phyloP scores from a whole-genome alignment of 305 asterid genomes.

The Fraxinus velutina region DNA sequence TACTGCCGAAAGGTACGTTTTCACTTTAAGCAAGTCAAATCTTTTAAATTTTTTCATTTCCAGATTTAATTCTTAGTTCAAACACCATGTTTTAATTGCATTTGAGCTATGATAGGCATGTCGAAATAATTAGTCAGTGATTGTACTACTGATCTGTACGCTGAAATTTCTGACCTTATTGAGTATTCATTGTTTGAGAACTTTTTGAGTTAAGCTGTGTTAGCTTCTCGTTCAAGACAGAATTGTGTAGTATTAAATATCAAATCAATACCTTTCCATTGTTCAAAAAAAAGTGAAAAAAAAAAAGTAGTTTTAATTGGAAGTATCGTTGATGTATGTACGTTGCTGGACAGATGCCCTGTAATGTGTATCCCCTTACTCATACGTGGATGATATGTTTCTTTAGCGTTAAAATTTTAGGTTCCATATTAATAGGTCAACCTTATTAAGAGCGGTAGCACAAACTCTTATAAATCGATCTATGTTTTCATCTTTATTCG shows the following conservation, averaged over 20 bases:
- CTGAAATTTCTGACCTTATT: background rate
- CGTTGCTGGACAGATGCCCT: background rate
- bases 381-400: background rate
- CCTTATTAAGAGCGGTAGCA: no score
- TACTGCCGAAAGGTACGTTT: constrained; percentile 67
- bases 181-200: background rate
- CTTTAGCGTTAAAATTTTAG: background rate
- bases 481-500: no score
- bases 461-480: no score
- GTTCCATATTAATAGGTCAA: no score
- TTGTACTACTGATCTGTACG: background rate
- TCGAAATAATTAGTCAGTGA: background rate
- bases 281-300: background rate
- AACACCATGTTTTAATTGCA: background rate
- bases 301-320: background rate
- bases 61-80: constrained; percentile 5
- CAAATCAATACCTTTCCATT: background rate
- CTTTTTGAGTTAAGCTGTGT: background rate
- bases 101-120: background rate
- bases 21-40: background rate
- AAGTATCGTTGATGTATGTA: background rate
- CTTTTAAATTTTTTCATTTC: background rate
- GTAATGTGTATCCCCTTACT: background rate
- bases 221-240: constrained; percentile 12
- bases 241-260: constrained; percentile 2